Evolutionary conservation across 768 basidiomycete genomes (phyloP).

Genomic region (Mycena indigotica): DNA sequence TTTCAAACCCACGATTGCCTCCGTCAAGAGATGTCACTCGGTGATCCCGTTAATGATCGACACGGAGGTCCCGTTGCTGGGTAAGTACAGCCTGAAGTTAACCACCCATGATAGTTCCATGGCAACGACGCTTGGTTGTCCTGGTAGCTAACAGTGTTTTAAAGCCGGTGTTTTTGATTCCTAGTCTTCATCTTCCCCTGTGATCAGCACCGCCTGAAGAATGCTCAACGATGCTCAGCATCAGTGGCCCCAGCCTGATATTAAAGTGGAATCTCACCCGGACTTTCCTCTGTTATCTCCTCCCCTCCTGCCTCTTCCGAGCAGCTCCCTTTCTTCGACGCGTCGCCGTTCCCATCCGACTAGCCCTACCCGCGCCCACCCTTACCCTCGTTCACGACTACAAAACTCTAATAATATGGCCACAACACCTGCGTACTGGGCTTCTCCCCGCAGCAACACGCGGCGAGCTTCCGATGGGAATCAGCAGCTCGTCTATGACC

Average conservation of each 20-base stretch:
- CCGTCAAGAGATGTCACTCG: not conserved
- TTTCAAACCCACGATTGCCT: not conserved
- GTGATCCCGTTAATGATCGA: slow-evolving; percentile 13
- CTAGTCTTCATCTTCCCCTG: slow-evolving; percentile 22
- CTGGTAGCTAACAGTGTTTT: slow-evolving; percentile 29
- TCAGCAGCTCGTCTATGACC: slow-evolving; percentile 26
- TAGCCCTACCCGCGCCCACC: slow-evolving; percentile 40
- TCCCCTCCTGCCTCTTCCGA: slow-evolving; percentile 25
- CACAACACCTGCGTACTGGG: slow-evolving; percentile 35
- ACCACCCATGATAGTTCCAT: slow-evolving; percentile 2
- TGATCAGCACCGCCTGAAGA: slow-evolving; percentile 49
- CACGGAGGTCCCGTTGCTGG: slow-evolving; percentile 9
- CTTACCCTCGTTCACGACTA: slow-evolving; percentile 36
- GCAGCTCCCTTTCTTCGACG: slow-evolving; percentile 27
- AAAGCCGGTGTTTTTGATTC: slow-evolving; percentile 27
- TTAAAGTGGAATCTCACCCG: slow-evolving; percentile 52
- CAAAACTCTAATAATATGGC: slow-evolving; percentile 40
- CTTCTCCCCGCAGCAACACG: slow-evolving; percentile 34
- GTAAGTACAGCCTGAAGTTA: slow-evolving; percentile 36
- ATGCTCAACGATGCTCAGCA: slow-evolving; percentile 39
- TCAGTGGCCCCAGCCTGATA: slow-evolving; percentile 35
- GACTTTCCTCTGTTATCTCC: slow-evolving; percentile 41
- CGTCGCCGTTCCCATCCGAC: slow-evolving; percentile 36
- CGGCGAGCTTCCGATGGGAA: slow-evolving; percentile 44
- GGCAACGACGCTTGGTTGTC: slow-evolving; percentile 27